Base-by-base conservation (phyloP, 306 rosid species). In the Luffa aegyptiaca region DNA sequence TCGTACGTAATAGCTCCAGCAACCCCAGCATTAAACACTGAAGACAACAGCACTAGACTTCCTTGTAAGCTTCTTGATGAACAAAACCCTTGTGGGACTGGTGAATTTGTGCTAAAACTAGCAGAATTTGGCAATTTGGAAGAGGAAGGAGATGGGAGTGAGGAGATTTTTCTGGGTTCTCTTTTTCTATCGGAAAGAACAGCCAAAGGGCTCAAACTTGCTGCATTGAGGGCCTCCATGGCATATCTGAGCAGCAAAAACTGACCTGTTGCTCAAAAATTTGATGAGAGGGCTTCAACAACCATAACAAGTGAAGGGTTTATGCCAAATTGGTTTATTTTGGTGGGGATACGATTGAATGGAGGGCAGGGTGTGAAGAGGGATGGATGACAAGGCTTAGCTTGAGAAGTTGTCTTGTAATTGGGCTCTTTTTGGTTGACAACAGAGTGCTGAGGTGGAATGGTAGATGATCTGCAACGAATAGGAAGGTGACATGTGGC, bases 211-310 rank as follows among this genome's bases (percentile, higher is more conserved):
- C 86, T 91, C 77, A 91, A 90, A 58, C 88, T 80, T 81, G 88
- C 88, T 74, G 92, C 96, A 90, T 93, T 93, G 88, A 96, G 94
- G 89, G 98, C 92, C 88, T 93, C 98, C 99, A 96, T 96, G 80
- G 97, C 92, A 88, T 94, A 90, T 89, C 79, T 79, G 64, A 51
- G 39, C 64, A 45, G 55, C 13, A 76, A 83, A 13, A 14, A 12
- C 41, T 62, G 63, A 48, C 13, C 77, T 76, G 76, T 70, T 55
- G 82, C 83, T 87, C 83, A 86, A 49, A 66, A 45, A 51, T 44
- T 31, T n/a, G 80, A 63, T 59, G 81, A 46, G 26, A 52, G 41
- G 52, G 76, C 64, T 74, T 71, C 73, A 82, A 84, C 31, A 84
- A 84, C 80, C 87, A 84, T 79, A 58, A 63, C 73, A 77, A 68